phyloP scores from a whole-genome alignment of 805 yeast species.

The Barnettozyma pratensis region DNA sequence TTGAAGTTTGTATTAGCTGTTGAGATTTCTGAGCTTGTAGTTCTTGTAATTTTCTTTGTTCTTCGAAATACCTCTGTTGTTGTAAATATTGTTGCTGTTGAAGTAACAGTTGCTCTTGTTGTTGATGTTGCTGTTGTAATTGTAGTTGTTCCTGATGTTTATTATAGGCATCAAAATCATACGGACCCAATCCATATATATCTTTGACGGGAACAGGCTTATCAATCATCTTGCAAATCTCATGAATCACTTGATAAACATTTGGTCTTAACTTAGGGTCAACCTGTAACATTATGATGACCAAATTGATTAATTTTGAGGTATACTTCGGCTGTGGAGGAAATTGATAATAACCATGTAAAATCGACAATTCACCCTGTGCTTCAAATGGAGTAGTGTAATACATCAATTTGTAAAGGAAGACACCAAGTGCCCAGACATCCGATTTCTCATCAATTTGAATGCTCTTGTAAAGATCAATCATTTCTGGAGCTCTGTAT shows the following conservation, averaged over 20 bases:
- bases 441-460: conserved; percentile 81
- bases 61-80: conserved; percentile 17
- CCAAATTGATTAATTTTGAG: conserved; percentile 65
- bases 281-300: conserved; percentile 75
- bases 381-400: conserved; percentile 80
- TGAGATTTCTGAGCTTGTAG: background rate
- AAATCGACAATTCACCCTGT: conserved; percentile 56
- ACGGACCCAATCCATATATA: conserved; percentile 42
- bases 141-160: conserved; percentile 39
- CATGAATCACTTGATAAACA: conserved; percentile 69
- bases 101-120: conserved; percentile 15
- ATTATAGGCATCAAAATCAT: conserved; percentile 51
- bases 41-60: conserved; percentile 15
- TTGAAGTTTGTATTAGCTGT: background rate
- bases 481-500: conserved; percentile 83
- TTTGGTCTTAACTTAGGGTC: conserved; percentile 83
- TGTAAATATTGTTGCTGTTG: conserved; percentile 13
- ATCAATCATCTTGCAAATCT: conserved; percentile 56
- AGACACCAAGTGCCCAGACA: conserved; percentile 81
- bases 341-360: conserved; percentile 78
- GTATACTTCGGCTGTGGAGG: conserved; percentile 68
- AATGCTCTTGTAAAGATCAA: conserved; percentile 59
- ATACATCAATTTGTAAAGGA: conserved; percentile 71
- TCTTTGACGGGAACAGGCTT: conserved; percentile 43
- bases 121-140: conserved; percentile 26